Evolutionary conservation across 2,329 filamentous ascomycete species (phyloP).

Genomic region (Myriosclerotinia scirpicola): DNA sequence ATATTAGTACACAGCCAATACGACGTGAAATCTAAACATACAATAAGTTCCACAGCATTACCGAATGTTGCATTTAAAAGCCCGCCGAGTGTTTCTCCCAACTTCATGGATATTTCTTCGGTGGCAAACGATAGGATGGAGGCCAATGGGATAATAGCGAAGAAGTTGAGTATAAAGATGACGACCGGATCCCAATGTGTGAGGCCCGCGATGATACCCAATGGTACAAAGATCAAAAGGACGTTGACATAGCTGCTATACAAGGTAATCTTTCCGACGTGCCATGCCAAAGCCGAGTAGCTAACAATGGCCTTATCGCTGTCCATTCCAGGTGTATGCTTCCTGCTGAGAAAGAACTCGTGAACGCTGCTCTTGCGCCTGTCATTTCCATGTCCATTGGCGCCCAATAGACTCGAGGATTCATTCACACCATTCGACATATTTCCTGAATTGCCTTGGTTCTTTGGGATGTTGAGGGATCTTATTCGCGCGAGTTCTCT

Average conservation of each 20-base stretch:
- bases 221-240: conserved; percentile 72
- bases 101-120: conserved; percentile 48
- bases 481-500: conserved; percentile 26
- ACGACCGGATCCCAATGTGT: conserved; percentile 51
- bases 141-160: conserved; percentile 58
- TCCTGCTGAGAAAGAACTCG: conserved; percentile 34
- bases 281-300: conserved; percentile 31
- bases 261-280: conserved; percentile 37
- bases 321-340: conserved; percentile 36
- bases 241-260: conserved; percentile 63
- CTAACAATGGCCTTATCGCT: conserved; percentile 33
- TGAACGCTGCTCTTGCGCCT: conserved; percentile 28
- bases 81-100: conserved; percentile 58
- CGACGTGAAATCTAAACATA: background rate
- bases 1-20: background rate
- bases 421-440: conserved; percentile 26
- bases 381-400: conserved; percentile 24
- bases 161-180: conserved; percentile 59
- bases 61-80: conserved; percentile 50
- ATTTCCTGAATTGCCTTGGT: background rate
- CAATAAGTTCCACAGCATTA: conserved; percentile 59
- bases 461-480: conserved; percentile 3
- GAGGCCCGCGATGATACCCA: conserved; percentile 66
- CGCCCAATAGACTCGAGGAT: conserved; percentile 30
- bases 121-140: conserved; percentile 46